These are phyloP conservation scores for Fomitiporia mediterranea DNA, from an alignment of 1,284 basidiomycete genomes.

Conservation along the genomic window DNA sequence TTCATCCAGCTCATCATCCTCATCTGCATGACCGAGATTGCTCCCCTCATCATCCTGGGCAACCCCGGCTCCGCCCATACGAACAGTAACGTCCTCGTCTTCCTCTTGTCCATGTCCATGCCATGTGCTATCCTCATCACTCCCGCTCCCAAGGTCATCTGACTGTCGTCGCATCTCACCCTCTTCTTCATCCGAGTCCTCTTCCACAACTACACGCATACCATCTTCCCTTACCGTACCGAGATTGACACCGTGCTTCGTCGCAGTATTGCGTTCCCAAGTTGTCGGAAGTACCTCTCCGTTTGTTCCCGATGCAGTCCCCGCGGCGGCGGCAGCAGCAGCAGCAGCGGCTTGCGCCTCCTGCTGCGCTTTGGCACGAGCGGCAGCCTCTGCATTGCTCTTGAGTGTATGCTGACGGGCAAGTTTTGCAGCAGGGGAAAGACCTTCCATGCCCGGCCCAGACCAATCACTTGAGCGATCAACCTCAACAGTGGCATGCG, in stretches of 20 bases:
- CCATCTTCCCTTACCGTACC: constrained; percentile 48
- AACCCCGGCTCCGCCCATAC: constrained; percentile 43
- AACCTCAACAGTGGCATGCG: constrained; percentile 82
- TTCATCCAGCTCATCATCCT: constrained; percentile 56
- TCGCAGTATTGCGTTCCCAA: constrained; percentile 81
- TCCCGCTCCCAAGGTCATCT: constrained; percentile 50
- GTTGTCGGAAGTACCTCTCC: constrained; percentile 49
- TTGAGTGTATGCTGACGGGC: constrained; percentile 87
- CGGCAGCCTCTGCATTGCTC: constrained; percentile 79
- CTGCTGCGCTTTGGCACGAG: constrained; percentile 56
- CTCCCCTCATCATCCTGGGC: constrained; percentile 22
- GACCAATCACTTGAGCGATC: constrained; percentile 56
- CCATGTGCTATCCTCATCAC: constrained; percentile 54
- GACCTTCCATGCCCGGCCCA: constrained; percentile 57
- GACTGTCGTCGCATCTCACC: constrained; percentile 27
- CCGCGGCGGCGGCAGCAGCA: constrained; percentile 30
- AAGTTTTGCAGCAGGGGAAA: constrained; percentile 90
- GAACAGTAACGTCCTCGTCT: constrained; percentile 76
- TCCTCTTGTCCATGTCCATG: constrained; percentile 42
- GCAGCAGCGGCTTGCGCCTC: constrained; percentile 41
- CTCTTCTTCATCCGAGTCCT: constrained; percentile 49
- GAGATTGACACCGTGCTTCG: constrained; percentile 32
- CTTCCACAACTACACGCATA: constrained; percentile 62
- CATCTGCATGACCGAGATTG: constrained; percentile 39
- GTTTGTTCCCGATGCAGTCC: constrained; percentile 26